Conservation (phyloP, 1,284 basidiomycete genomes). For the Apiotrichum akiyoshidainum region DNA sequence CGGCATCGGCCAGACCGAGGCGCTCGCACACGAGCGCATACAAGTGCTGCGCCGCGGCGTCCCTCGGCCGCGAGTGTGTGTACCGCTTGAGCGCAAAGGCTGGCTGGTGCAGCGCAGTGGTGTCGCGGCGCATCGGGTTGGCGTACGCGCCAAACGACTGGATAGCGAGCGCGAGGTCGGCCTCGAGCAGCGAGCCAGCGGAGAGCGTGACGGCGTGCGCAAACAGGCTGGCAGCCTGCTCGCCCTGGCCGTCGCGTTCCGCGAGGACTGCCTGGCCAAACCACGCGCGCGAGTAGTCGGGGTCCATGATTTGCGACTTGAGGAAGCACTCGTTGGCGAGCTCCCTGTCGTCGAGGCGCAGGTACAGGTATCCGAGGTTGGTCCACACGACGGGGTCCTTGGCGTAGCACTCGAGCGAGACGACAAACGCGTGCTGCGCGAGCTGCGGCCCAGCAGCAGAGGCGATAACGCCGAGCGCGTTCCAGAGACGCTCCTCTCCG, state of each 20-base stretch:
- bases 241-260: constrained; percentile 60
- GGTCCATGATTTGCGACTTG: constrained; percentile 85
- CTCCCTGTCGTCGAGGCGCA: constrained; percentile 74
- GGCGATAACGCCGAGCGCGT: constrained; percentile 50
- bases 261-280: constrained; percentile 87
- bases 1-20: constrained; percentile 67
- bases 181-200: constrained; percentile 67
- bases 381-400: constrained; percentile 83
- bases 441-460: constrained; percentile 39
- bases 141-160: constrained; percentile 59
- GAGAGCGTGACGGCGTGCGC: constrained; percentile 77
- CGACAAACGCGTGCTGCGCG: constrained; percentile 90
- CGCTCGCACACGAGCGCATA: constrained; percentile 81
- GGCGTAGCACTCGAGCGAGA: constrained; percentile 75
- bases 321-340: constrained; percentile 83
- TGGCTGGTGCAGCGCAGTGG: constrained; percentile 60
- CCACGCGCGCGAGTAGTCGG: constrained; percentile 89
- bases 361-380: constrained; percentile 84
- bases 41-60: constrained; percentile 76
- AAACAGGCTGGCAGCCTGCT: constrained; percentile 68
- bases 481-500: constrained; percentile 75
- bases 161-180: constrained; percentile 74
- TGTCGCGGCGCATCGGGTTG: constrained; percentile 15
- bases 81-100: constrained; percentile 79
- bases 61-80: constrained; percentile 63